These are phyloP conservation scores for Alternaria triticina DNA, from an alignment of 2,329 filamentous ascomycete genomes.

Conservation along the genomic window DNA sequence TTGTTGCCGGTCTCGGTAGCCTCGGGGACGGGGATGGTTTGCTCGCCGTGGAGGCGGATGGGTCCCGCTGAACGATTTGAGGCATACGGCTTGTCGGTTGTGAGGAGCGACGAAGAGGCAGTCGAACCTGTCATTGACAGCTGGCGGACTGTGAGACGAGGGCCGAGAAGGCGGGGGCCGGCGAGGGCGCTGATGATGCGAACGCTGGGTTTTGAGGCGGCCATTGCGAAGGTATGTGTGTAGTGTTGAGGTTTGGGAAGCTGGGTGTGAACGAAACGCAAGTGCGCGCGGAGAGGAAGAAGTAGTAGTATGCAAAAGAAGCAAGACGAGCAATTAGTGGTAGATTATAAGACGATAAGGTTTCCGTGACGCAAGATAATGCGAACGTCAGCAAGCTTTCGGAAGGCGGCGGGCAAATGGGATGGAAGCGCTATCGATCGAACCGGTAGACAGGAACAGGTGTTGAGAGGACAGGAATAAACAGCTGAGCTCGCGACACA, in stretches of 20 bases:
- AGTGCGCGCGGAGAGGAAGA: background rate
- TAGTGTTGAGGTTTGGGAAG: background rate
- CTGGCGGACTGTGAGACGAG: conserved; percentile 53
- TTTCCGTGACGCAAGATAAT: background rate
- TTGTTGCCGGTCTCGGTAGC: conserved; percentile 35
- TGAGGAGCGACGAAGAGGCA: conserved; percentile 60
- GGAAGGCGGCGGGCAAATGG: conserved; percentile 3
- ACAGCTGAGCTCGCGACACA: conserved; percentile 3
- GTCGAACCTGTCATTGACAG: conserved; percentile 67
- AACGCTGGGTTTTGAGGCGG: conserved; percentile 15
- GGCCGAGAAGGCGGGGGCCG: conserved; percentile 51
- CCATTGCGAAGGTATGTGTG: conserved; percentile 9
- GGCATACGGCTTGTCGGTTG: conserved; percentile 56
- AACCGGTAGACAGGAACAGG: background rate
- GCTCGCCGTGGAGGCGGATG: conserved; percentile 58
- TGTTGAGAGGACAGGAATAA: conserved; percentile 6
- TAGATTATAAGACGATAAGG: conserved; percentile 4
- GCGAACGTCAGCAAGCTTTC: conserved; percentile 1
- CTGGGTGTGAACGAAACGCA: background rate
- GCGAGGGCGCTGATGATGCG: conserved; percentile 45
- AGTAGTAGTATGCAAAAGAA: background rate
- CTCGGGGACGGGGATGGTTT: conserved; percentile 51
- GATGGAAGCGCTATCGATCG: background rate
- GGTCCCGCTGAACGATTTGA: conserved; percentile 48
- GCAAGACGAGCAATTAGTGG: conserved; percentile 1